Conservation (phyloP, 148 eudicot genomes). For the Hydrangea macrophylla region DNA sequence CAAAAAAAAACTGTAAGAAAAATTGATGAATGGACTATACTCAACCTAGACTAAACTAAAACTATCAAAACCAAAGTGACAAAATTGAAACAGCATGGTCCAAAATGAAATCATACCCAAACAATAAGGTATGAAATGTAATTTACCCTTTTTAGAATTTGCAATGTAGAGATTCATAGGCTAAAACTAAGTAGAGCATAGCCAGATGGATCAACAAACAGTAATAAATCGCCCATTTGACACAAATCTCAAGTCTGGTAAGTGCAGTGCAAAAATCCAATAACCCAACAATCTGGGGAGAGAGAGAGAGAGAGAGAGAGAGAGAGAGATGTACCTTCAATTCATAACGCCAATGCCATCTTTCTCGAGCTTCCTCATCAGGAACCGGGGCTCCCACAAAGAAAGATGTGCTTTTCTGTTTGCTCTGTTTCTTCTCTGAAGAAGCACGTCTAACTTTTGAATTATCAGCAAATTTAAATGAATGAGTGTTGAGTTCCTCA, state of each 20-base stretch:
- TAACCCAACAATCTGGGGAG: too few relatives aligned
- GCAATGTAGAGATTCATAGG: too few relatives aligned
- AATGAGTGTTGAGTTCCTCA: neutral
- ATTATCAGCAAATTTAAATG: conserved; percentile 3
- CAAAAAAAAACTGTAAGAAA: too few relatives aligned
- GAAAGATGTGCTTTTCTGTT: conserved; percentile 18
- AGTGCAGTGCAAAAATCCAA: conserved; percentile 4
- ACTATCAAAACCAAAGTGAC: too few relatives aligned
- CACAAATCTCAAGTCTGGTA: neutral
- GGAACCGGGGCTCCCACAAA: conserved; percentile 71
- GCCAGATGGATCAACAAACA: neutral
- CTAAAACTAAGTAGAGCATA: neutral
- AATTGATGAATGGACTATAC: too few relatives aligned
- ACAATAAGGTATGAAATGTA: too few relatives aligned
- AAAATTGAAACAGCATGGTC: too few relatives aligned
- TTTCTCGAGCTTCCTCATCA: conserved; percentile 65
- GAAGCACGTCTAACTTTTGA: conserved; percentile 12
- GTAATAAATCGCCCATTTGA: neutral
- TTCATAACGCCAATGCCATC: conserved; percentile 82
- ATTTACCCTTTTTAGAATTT: too few relatives aligned
- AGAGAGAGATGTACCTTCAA: conserved; percentile 49
- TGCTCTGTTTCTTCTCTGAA: conserved; percentile 9
- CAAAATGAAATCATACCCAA: too few relatives aligned
- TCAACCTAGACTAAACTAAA: too few relatives aligned
- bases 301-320: too few relatives aligned